Conservation (phyloP, 768 basidiomycete species). For the Suillus clintonianus region DNA sequence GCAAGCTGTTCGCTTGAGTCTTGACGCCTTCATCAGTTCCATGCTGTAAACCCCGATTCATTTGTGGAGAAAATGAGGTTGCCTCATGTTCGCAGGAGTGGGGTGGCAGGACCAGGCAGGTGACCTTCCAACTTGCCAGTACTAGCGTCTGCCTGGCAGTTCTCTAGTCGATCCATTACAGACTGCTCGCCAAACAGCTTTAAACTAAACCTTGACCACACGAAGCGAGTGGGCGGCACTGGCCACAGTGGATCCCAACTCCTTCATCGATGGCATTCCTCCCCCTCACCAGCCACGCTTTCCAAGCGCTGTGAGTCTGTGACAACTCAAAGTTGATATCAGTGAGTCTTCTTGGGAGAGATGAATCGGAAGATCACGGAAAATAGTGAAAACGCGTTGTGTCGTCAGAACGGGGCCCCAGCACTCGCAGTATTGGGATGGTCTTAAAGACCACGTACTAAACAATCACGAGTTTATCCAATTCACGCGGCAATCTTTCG, state of each 20-base stretch:
- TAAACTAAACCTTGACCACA: neutral
- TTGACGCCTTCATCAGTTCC: constrained; percentile 4
- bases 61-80: constrained; percentile 23
- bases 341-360: neutral
- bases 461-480: neutral
- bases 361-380: neutral
- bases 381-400: neutral
- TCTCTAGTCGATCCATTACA: neutral
- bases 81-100: constrained; percentile 24
- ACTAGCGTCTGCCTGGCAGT: neutral
- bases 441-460: neutral
- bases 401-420: neutral
- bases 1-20: neutral
- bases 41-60: constrained; percentile 16
- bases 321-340: neutral
- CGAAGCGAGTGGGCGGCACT: neutral
- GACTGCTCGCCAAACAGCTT: neutral
- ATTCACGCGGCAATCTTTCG: neutral
- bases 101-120: neutral
- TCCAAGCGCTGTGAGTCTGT: neutral
- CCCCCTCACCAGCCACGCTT: neutral
- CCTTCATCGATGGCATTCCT: neutral
- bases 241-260: neutral
- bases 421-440: neutral
- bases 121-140: neutral